Conservation (phyloP, 805 yeast genomes). For the Vanderwaltozyma verrucispora region DNA sequence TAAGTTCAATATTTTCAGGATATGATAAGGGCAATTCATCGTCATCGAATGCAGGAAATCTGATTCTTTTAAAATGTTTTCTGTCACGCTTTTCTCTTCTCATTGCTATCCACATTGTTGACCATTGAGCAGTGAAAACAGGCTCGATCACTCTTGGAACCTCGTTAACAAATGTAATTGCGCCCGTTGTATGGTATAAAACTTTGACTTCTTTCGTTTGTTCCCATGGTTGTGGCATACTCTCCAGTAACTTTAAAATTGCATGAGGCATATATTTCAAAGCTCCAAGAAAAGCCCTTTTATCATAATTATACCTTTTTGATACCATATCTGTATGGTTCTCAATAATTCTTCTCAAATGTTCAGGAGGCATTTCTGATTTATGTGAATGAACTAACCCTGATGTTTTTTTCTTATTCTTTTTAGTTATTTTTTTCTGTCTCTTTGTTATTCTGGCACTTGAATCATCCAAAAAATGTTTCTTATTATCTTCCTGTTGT, state of each 20-base stretch:
- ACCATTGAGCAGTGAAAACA: slow-evolving; percentile 91
- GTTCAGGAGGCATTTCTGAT: slow-evolving; percentile 89
- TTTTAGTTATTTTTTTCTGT: slow-evolving; percentile 1
- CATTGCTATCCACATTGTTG: slow-evolving; percentile 87
- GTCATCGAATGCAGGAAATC: slow-evolving; percentile 94
- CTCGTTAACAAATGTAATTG: slow-evolving; percentile 91
- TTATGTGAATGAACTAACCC: slow-evolving; percentile 50
- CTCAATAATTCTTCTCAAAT: slow-evolving; percentile 69
- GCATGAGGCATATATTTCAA: slow-evolving; percentile 96
- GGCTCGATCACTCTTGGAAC: slow-evolving; percentile 88
- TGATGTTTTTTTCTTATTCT: slow-evolving; percentile 7
- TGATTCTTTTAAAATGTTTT: slow-evolving; percentile 78
- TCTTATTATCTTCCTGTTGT: background rate
- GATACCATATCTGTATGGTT: slow-evolving; percentile 83
- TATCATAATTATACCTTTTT: slow-evolving; percentile 69
- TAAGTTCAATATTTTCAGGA: slow-evolving; percentile 65
- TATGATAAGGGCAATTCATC: slow-evolving; percentile 89
- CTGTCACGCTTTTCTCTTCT: slow-evolving; percentile 89
- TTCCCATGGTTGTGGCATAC: slow-evolving; percentile 99
- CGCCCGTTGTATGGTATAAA: slow-evolving; percentile 83
- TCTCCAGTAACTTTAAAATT: slow-evolving; percentile 73
- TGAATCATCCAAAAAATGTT: background rate
- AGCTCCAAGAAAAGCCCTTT: slow-evolving; percentile 81
- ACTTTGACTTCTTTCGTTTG: slow-evolving; percentile 74
- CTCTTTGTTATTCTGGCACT: slow-evolving; percentile 1